phyloP scores from a whole-genome alignment of 2,329 filamentous ascomycete species.

The Alternaria sp. region DNA sequence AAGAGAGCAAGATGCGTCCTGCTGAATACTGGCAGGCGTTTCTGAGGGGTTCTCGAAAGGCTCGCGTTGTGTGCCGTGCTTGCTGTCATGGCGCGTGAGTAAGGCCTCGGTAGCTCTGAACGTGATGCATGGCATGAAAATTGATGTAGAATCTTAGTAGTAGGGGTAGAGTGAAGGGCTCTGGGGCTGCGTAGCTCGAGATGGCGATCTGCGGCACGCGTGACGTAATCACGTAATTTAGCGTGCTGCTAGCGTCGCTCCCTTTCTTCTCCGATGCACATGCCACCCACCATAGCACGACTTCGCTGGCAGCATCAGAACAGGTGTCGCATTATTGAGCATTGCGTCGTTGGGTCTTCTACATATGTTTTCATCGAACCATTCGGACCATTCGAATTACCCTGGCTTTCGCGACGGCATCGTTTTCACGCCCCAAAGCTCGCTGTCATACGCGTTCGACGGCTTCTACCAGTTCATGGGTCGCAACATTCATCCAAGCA shows the following conservation, averaged over 20 bases:
- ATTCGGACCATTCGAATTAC: background rate
- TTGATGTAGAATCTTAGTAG: background rate
- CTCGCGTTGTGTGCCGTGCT: background rate
- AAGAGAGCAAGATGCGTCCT: background rate
- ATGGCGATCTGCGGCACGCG: background rate
- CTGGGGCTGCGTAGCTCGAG: too few relatives aligned
- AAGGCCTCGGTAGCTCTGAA: background rate
- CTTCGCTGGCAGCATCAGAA: background rate
- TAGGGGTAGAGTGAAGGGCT: background rate
- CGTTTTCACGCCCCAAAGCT: background rate
- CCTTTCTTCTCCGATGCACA: background rate
- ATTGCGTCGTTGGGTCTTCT: background rate
- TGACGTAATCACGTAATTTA: background rate
- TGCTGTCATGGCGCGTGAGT: background rate
- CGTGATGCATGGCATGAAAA: background rate
- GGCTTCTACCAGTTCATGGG: background rate
- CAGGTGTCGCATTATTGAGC: background rate
- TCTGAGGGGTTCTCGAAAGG: background rate
- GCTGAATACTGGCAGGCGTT: background rate
- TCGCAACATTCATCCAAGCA: background rate
- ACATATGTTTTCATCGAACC: background rate
- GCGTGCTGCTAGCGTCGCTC: background rate
- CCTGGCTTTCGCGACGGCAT: background rate
- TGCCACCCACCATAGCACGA: background rate
- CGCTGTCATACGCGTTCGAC: background rate